Evolutionary conservation across 2,329 filamentous ascomycete genomes (phyloP).

Genomic region (Fusarium musae): DNA sequence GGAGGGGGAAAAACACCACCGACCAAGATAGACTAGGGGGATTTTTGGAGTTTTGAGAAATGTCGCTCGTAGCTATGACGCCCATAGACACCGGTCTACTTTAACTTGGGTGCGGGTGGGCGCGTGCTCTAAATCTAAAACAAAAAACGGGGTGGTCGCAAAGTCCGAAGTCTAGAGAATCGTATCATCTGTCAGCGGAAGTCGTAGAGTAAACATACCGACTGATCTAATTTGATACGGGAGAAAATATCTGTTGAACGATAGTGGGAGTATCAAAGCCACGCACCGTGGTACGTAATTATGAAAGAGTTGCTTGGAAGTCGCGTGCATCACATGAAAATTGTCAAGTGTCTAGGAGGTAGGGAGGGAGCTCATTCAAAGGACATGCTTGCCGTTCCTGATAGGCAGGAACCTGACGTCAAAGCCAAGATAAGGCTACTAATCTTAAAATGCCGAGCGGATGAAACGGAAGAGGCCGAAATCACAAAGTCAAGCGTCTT

Average conservation of each 20-base stretch:
- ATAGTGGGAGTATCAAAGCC: background rate
- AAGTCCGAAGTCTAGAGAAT: constrained; percentile 16
- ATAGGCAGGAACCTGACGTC: constrained; percentile 45
- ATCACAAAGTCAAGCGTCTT: constrained; percentile 2
- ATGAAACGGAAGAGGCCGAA: constrained; percentile 5
- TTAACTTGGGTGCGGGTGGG: constrained; percentile 5
- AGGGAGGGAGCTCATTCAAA: background rate
- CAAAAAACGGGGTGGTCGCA: constrained; percentile 27
- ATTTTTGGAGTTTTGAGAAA: constrained; percentile 9
- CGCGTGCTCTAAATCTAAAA: constrained; percentile 39
- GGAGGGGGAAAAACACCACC: background rate
- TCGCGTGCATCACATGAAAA: constrained; percentile 31
- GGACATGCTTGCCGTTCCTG: constrained; percentile 39
- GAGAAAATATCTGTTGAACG: background rate
- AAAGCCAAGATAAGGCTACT: constrained; percentile 28
- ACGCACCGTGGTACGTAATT: background rate
- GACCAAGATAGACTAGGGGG: background rate
- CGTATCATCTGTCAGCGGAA: constrained; percentile 18
- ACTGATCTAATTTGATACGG: background rate
- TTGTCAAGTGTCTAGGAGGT: background rate
- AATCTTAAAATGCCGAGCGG: background rate
- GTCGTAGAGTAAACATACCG: background rate
- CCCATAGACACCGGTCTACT: constrained; percentile 6
- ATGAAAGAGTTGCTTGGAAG: constrained; percentile 2
- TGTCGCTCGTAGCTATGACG: constrained; percentile 39